Conservation (phyloP, 2,329 filamentous ascomycete species). For the Xylaria sp. region DNA sequence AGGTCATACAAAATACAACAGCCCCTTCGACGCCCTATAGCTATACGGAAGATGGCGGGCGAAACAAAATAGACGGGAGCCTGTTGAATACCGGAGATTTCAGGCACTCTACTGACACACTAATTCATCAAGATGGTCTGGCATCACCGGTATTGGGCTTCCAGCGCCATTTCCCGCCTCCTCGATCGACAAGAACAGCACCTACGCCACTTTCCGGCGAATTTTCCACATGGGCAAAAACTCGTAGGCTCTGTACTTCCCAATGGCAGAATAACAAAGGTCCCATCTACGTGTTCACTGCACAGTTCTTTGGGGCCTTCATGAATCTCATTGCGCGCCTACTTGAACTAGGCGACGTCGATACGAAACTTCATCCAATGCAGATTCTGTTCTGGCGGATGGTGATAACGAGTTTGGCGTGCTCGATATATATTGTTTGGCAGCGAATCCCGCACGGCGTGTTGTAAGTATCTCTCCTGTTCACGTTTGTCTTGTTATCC, state of each 20-base stretch:
- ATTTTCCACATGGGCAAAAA: background rate
- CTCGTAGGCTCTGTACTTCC: constrained; percentile 23
- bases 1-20: background rate
- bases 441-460: constrained; percentile 54
- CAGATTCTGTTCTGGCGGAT: constrained; percentile 85
- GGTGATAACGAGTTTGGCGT: constrained; percentile 71
- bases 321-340: constrained; percentile 86
- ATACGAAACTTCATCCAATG: constrained; percentile 73
- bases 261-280: constrained; percentile 66
- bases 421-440: constrained; percentile 76
- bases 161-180: constrained; percentile 13
- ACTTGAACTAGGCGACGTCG: constrained; percentile 61
- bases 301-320: constrained; percentile 80
- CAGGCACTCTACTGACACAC: constrained; percentile 49
- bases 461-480: constrained; percentile 43
- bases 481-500: background rate
- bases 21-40: background rate
- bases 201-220: background rate
- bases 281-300: constrained; percentile 71
- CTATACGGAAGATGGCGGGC: background rate
- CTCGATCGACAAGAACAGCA: constrained; percentile 10
- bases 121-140: constrained; percentile 46
- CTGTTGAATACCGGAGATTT: constrained; percentile 42
- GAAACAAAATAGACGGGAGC: background rate
- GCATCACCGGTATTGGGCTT: constrained; percentile 31